Evolutionary conservation across 139 green algal genomes (phyloP).

Genomic region (Microglena sp.): DNA sequence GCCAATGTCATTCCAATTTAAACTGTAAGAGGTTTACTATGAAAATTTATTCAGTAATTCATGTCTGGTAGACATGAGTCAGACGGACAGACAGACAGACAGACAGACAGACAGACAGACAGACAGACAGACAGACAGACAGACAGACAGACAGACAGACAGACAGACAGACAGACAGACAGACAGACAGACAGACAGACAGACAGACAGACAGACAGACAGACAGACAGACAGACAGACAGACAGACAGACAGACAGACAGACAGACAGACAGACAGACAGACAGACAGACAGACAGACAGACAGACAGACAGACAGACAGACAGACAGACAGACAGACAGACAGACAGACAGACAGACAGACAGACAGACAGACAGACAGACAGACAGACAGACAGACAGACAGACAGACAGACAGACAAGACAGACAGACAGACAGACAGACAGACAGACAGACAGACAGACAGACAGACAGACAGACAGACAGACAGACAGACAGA

Average conservation of each 20-base stretch:
- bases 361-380: conserved; percentile 2
- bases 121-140: conserved; percentile 2
- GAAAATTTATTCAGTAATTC: too few species aligned
- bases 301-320: conserved; percentile 2
- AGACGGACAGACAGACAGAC: conserved; percentile 1
- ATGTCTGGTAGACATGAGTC: neutral
- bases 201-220: neutral
- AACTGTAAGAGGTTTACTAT: too few species aligned
- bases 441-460: conserved; percentile 1
- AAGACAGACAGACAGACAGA: conserved; percentile 3
- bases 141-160: conserved; percentile 2
- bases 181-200: neutral
- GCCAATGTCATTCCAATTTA: too few species aligned
- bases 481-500: conserved; percentile 5
- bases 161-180: conserved; percentile 1
- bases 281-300: conserved; percentile 2
- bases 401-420: conserved; percentile 2
- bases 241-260: conserved; percentile 2
- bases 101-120: conserved; percentile 2
- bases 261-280: conserved; percentile 2
- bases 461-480: neutral
- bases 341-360: conserved; percentile 2
- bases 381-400: conserved; percentile 2
- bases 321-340: conserved; percentile 2
- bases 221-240: conserved; percentile 2